Evolutionary conservation across 257 asterid species (phyloP).

Genomic region (Rehmannia glutinosa): DNA sequence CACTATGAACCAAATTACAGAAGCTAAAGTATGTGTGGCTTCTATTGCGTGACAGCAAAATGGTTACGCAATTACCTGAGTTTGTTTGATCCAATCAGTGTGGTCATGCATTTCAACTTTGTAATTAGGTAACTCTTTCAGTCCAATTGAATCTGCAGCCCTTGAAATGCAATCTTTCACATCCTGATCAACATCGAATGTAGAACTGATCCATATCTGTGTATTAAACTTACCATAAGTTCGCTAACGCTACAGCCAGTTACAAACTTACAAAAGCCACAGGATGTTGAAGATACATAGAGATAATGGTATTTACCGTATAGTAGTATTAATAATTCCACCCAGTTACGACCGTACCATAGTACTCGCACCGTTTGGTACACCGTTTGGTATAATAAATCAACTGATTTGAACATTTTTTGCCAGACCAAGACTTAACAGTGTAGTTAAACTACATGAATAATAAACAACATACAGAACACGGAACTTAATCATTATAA

Average conservation of each 20-base stretch:
- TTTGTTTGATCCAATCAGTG: slow-evolving; percentile 69
- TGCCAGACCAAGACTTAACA: not conserved
- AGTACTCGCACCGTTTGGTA: no score
- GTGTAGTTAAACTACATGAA: not conserved
- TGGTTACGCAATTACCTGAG: slow-evolving; percentile 42
- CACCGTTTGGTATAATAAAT: no score
- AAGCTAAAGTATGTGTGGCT: not conserved
- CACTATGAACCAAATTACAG: not conserved
- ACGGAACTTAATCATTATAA: no score
- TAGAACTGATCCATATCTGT: slow-evolving; percentile 69
- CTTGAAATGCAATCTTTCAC: slow-evolving; percentile 70
- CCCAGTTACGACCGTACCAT: no score
- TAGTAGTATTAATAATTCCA: no score
- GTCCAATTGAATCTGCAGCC: slow-evolving; percentile 81
- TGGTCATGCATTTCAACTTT: slow-evolving; percentile 64
- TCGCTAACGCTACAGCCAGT: slow-evolving; percentile 5
- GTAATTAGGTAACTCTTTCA: slow-evolving; percentile 59
- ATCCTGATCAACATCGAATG: slow-evolving; percentile 54
- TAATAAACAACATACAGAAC: not conserved
- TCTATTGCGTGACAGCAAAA: not conserved
- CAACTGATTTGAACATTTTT: not conserved
- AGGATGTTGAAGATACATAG: no score
- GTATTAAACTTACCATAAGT: not conserved
- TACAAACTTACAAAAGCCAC: not conserved
- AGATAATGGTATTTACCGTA: no score